Evolutionary conservation across 441 rosid genomes (phyloP).

Genomic region (Brassica hybrid): DNA sequence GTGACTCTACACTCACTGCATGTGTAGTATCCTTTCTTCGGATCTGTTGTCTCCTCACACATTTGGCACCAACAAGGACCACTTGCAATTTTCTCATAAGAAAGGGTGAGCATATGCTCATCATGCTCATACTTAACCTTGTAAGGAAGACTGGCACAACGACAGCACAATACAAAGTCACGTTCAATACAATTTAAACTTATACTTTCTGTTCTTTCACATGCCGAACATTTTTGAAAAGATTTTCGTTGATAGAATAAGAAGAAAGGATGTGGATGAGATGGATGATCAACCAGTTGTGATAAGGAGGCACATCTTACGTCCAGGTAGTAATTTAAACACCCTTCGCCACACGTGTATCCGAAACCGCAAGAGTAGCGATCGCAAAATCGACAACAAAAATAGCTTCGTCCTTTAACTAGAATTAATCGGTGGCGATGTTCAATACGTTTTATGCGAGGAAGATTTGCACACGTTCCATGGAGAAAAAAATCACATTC

Average conservation of each 20-base stretch:
- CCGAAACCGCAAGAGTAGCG: not conserved
- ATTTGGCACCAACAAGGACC: constrained; percentile 9
- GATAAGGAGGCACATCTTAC: not conserved
- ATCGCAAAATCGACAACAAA: not conserved
- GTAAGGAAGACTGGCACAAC: constrained; percentile 14
- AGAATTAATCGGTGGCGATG: not conserved
- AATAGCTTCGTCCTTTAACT: too few species aligned
- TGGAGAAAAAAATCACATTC: constrained; percentile 4
- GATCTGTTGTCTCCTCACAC: constrained; percentile 7
- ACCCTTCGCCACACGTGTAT: constrained; percentile 7
- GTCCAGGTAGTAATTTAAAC: not conserved
- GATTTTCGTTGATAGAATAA: not conserved
- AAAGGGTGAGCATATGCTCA: constrained; percentile 1
- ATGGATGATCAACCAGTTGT: not conserved
- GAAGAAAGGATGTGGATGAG: constrained; percentile 14
- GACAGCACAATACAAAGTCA: constrained; percentile 8
- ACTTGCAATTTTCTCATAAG: not conserved
- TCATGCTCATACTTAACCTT: constrained; percentile 11
- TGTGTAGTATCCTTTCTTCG: not conserved
- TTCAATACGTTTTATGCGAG: not conserved
- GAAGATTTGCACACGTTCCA: not conserved
- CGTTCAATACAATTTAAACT: not conserved
- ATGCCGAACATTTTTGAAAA: not conserved
- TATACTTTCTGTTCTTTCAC: not conserved
- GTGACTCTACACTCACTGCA: constrained; percentile 3